Evolutionary conservation across 2,329 filamentous ascomycete genomes (phyloP).

Genomic region (Paraphoma sp.): DNA sequence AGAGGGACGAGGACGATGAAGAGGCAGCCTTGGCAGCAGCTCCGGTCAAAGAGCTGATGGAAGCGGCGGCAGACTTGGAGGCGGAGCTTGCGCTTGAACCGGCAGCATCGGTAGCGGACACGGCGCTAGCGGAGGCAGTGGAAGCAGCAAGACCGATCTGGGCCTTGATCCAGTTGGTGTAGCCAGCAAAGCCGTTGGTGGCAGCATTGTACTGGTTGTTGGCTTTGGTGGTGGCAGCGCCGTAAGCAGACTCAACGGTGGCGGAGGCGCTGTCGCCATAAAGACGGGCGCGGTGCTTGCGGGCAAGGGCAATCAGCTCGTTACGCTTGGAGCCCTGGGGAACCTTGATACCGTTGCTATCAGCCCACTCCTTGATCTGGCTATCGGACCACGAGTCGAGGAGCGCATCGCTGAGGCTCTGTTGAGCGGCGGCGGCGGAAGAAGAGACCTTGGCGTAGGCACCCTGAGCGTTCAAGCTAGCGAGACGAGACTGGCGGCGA

Average conservation of each 20-base stretch:
- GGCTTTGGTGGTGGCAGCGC: slow-evolving; percentile 60
- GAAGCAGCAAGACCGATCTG: slow-evolving; percentile 57
- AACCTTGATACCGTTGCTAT: slow-evolving; percentile 87
- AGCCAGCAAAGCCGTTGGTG: slow-evolving; percentile 56
- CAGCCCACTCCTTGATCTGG: slow-evolving; percentile 88
- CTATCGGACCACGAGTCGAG: slow-evolving; percentile 91
- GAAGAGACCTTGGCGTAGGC: slow-evolving; percentile 53
- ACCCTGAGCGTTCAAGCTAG: slow-evolving; percentile 71
- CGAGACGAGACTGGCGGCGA: slow-evolving; percentile 86
- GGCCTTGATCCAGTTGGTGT: slow-evolving; percentile 53
- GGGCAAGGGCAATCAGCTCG: slow-evolving; percentile 86
- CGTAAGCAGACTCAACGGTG: slow-evolving; percentile 48
- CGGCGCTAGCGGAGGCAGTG: slow-evolving; percentile 38
- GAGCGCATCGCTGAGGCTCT: slow-evolving; percentile 79
- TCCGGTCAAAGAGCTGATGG: slow-evolving; percentile 28
- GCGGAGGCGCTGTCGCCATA: slow-evolving; percentile 67
- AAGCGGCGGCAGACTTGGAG: slow-evolving; percentile 35
- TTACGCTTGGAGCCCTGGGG: slow-evolving; percentile 92
- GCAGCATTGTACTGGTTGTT: slow-evolving; percentile 79
- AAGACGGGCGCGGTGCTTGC: slow-evolving; percentile 80
- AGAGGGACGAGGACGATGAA: slow-evolving; percentile 42
- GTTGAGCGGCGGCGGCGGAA: slow-evolving; percentile 66
- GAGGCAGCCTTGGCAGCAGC: slow-evolving; percentile 36
- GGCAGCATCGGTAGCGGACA: slow-evolving; percentile 31
- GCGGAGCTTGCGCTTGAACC: slow-evolving; percentile 38